Conservation (phyloP, 805 yeast genomes). For the Trichomonascus vanleenenianus region DNA sequence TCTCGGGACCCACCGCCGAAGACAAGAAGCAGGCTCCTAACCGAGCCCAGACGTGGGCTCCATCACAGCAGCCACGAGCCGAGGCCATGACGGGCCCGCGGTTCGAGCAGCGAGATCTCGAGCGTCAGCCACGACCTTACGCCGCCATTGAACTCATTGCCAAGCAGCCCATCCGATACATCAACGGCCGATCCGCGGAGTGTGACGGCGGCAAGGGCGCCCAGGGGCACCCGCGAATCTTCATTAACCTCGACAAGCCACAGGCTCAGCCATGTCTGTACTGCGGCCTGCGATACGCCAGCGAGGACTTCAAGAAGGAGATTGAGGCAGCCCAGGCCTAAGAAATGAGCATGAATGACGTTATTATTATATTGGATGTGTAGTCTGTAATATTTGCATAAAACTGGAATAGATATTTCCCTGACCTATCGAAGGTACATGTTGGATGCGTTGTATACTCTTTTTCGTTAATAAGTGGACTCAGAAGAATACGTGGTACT, state of each 20-base stretch:
- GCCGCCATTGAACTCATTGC: slow-evolving; percentile 82
- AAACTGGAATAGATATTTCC: not conserved
- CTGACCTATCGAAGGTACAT: too few relatives aligned
- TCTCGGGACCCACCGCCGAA: slow-evolving; percentile 2
- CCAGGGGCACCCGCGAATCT: slow-evolving; percentile 79
- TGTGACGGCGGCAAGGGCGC: slow-evolving; percentile 65
- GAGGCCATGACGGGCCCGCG: slow-evolving; percentile 54
- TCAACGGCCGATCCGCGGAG: slow-evolving; percentile 60
- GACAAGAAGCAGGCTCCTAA: slow-evolving; percentile 64
- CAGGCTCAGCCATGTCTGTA: slow-evolving; percentile 69
- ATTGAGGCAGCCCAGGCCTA: slow-evolving; percentile 7
- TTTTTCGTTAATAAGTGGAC: too few relatives aligned
- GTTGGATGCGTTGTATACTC: not conserved
- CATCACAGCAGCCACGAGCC: slow-evolving; percentile 52
- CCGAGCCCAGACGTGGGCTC: slow-evolving; percentile 62
- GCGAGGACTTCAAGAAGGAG: slow-evolving; percentile 15
- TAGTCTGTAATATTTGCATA: too few relatives aligned
- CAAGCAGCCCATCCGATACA: slow-evolving; percentile 59
- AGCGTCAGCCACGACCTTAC: slow-evolving; percentile 65
- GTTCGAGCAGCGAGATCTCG: slow-evolving; percentile 63
- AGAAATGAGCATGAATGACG: not conserved
- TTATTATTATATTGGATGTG: not conserved
- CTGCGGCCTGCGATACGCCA: slow-evolving; percentile 55
- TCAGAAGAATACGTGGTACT: too few relatives aligned
- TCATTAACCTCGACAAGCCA: slow-evolving; percentile 71